phyloP scores from a whole-genome alignment of 768 basidiomycete species.

The Tremella yokohamensis region DNA sequence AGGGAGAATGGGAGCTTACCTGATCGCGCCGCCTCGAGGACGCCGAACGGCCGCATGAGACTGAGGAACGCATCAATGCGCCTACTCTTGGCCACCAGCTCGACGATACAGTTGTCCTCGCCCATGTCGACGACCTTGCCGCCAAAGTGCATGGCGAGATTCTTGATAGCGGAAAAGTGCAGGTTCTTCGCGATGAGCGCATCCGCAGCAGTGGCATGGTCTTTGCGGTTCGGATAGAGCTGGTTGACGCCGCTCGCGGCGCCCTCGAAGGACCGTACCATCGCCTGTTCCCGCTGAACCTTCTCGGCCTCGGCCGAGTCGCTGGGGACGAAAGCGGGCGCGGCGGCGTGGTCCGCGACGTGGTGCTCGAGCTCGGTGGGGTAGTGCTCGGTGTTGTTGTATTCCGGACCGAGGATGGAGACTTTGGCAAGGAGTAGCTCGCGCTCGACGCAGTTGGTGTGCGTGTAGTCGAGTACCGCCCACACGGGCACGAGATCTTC shows the following conservation, averaged over 20 bases:
- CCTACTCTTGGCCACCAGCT: slow-evolving; percentile 85
- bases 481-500: slow-evolving; percentile 98
- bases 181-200: slow-evolving; percentile 84
- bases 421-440: slow-evolving; percentile 94
- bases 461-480: slow-evolving; percentile 97
- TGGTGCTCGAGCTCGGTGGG: slow-evolving; percentile 61
- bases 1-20: slow-evolving; percentile 56
- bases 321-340: slow-evolving; percentile 74
- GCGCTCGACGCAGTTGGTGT: slow-evolving; percentile 83
- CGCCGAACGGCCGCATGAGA: slow-evolving; percentile 87
- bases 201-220: slow-evolving; percentile 60
- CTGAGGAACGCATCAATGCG: slow-evolving; percentile 90
- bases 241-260: slow-evolving; percentile 50
- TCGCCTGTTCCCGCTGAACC: slow-evolving; percentile 64
- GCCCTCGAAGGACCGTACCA: slow-evolving; percentile 76
- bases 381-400: slow-evolving; percentile 75
- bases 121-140: slow-evolving; percentile 91
- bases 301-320: slow-evolving; percentile 56
- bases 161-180: slow-evolving; percentile 79
- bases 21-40: slow-evolving; percentile 89
- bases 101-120: slow-evolving; percentile 90
- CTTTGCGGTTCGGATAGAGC: slow-evolving; percentile 41
- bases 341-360: slow-evolving; percentile 51
- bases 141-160: slow-evolving; percentile 80
- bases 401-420: slow-evolving; percentile 95